phyloP scores from a whole-genome alignment of 2,329 filamentous ascomycete genomes.

The Mariannaea sp. region DNA sequence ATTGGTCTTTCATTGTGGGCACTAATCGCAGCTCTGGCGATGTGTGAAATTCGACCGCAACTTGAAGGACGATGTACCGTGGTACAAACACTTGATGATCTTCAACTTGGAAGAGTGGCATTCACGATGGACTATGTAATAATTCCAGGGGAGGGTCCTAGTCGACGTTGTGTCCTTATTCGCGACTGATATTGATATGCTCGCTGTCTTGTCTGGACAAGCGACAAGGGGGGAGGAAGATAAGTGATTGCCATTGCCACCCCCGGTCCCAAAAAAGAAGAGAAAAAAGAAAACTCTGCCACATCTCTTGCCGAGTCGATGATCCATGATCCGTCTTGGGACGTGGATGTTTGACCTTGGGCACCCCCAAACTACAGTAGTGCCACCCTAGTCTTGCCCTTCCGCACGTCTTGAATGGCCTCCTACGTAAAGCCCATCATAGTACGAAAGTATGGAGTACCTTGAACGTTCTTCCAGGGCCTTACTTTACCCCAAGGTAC shows the following conservation, averaged over 20 bases:
- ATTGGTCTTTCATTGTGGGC: constrained; percentile 3
- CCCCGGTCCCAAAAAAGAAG: not conserved
- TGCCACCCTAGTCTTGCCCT: constrained; percentile 30
- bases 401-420: constrained; percentile 13
- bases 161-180: not conserved
- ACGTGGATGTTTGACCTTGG: constrained; percentile 26
- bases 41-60: constrained; percentile 17
- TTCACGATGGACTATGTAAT: too few relatives aligned
- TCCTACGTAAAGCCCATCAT: not conserved
- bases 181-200: not conserved
- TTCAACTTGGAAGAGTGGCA: too few relatives aligned
- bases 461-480: constrained; percentile 10
- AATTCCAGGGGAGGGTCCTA: not conserved
- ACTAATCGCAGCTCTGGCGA: not conserved
- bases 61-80: not conserved
- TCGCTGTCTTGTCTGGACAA: constrained; percentile 5
- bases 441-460: constrained; percentile 2
- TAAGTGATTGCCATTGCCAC: not conserved
- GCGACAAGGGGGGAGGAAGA: not conserved
- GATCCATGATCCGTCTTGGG: constrained; percentile 31
- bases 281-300: constrained; percentile 5
- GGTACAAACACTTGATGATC: too few relatives aligned
- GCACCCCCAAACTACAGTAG: constrained; percentile 29
- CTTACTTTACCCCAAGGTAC: too few relatives aligned
- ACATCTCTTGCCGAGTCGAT: constrained; percentile 9